phyloP scores from a whole-genome alignment of 2,329 filamentous ascomycete genomes.

The Trichoderma koningii region DNA sequence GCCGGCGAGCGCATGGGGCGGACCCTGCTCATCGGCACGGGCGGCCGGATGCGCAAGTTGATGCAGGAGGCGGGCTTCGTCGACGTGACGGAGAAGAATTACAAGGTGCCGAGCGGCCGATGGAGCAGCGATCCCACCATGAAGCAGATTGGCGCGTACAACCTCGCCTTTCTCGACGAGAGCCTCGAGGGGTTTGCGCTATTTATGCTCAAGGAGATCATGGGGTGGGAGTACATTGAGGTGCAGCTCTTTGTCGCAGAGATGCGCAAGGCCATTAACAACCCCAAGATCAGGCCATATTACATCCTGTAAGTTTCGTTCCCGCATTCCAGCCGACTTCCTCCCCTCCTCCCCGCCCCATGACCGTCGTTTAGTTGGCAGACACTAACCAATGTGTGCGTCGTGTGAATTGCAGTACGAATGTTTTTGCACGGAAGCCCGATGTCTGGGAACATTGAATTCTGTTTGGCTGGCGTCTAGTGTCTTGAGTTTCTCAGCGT shows the following conservation, averaged over 20 bases:
- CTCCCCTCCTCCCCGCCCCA: neutral
- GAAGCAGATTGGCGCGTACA: constrained; percentile 31
- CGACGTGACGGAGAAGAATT: constrained; percentile 26
- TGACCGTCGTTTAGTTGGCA: neutral
- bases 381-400: neutral
- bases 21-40: constrained; percentile 31
- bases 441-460: neutral
- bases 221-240: constrained; percentile 34
- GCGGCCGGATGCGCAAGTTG: constrained; percentile 31
- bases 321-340: neutral
- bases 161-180: constrained; percentile 34
- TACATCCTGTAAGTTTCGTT: constrained; percentile 32
- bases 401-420: constrained; percentile 20
- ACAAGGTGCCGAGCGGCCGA: constrained; percentile 27
- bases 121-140: constrained; percentile 29
- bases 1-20: constrained; percentile 34
- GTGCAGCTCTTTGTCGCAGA: constrained; percentile 33
- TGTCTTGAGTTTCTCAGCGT: neutral
- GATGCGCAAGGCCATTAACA: constrained; percentile 33
- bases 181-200: constrained; percentile 37
- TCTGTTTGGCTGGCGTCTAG: neutral
- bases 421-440: constrained; percentile 28
- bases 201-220: constrained; percentile 36
- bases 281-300: constrained; percentile 32
- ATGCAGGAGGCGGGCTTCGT: constrained; percentile 35